phyloP scores from a whole-genome alignment of 345 rosid genomes.

The Mangifera indica region DNA sequence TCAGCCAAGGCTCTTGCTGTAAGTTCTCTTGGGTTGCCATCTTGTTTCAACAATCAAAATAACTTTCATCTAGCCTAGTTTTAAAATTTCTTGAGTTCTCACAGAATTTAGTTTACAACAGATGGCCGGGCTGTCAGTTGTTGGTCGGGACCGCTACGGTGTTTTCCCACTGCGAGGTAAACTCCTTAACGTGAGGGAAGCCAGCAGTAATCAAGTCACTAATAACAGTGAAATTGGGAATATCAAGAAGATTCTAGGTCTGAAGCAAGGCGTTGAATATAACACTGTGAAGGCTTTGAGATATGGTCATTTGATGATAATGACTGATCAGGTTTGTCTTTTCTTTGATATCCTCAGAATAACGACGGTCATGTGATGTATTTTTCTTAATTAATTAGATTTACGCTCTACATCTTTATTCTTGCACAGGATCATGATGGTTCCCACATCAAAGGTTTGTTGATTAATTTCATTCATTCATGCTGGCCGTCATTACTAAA shows the following conservation, averaged over 20 bases:
- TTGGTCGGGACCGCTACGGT: conserved; percentile 67
- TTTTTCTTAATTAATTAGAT: not conserved
- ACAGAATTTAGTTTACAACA: conserved; percentile 25
- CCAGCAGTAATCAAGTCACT: conserved; percentile 70
- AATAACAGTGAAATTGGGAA: conserved; percentile 84
- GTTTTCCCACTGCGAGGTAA: conserved; percentile 96
- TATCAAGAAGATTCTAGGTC: conserved; percentile 89
- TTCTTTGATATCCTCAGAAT: not conserved
- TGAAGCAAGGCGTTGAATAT: conserved; percentile 77
- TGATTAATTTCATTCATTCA: conserved; percentile 89
- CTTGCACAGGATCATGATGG: conserved; percentile 90
- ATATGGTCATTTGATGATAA: conserved; percentile 98
- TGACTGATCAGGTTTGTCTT: conserved; percentile 85
- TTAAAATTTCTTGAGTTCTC: not conserved
- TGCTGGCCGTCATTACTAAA: conserved; percentile 94
- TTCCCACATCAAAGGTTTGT: conserved; percentile 90
- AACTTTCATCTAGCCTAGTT: not conserved
- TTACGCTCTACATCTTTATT: conserved; percentile 11
- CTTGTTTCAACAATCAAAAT: not conserved
- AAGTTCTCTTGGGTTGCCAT: conserved; percentile 28
- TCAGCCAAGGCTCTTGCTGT: conserved; percentile 97
- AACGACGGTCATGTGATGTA: not conserved
- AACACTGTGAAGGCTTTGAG: conserved; percentile 75
- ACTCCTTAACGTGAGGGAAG: conserved; percentile 92
- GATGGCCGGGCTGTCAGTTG: conserved; percentile 76